Conservation (phyloP, 495 filamentous ascomycete species). For the Chaetomium cochliodes region DNA sequence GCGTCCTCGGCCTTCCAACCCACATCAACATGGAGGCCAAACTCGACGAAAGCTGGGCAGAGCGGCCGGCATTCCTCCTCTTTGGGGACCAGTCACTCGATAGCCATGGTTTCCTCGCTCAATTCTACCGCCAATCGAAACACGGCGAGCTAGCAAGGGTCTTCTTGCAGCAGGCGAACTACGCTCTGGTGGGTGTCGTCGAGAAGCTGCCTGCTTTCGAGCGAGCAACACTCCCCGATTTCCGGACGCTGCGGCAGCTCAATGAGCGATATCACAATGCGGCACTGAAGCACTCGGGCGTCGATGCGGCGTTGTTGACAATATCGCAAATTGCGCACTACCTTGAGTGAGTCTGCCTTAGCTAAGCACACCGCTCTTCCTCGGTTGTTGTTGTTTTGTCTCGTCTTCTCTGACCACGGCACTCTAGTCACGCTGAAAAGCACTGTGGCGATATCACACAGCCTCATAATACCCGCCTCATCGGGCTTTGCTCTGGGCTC, state of each 20-base stretch:
- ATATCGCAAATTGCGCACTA: constrained; percentile 73
- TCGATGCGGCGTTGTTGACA: constrained; percentile 66
- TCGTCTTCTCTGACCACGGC: constrained; percentile 26
- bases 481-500: constrained; percentile 71
- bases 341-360: constrained; percentile 60
- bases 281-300: constrained; percentile 56
- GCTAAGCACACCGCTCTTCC: background rate
- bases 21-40: constrained; percentile 36
- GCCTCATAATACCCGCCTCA: constrained; percentile 48
- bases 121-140: constrained; percentile 57
- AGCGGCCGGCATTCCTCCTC: constrained; percentile 52
- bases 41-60: constrained; percentile 15
- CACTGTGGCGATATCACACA: constrained; percentile 46
- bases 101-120: constrained; percentile 64
- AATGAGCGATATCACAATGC: constrained; percentile 64
- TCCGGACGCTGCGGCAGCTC: constrained; percentile 67
- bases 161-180: constrained; percentile 62
- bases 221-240: constrained; percentile 62
- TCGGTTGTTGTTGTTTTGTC: background rate
- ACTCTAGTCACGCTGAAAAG: constrained; percentile 46
- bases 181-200: constrained; percentile 64
- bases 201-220: constrained; percentile 58
- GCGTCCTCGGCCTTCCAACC: background rate
- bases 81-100: constrained; percentile 82
- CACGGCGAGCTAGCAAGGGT: constrained; percentile 62